Conservation (phyloP, 305 asterid species). For the Fraxinus sp. region DNA sequence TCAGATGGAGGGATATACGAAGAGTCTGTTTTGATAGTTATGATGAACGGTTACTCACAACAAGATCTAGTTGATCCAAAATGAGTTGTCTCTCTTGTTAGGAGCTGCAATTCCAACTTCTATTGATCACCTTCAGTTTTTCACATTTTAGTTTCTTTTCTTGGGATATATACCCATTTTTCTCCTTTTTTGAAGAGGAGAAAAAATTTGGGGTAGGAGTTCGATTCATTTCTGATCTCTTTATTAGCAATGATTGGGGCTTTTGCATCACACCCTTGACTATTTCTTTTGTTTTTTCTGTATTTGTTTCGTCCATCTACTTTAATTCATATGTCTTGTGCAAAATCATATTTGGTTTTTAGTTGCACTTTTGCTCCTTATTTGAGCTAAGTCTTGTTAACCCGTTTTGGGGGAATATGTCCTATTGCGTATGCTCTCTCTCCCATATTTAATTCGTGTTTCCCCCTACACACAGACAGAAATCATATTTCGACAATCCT, state of each 20-base stretch:
- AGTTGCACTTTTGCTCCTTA: background rate
- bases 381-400: background rate
- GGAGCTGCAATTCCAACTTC: background rate
- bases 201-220: background rate
- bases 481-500: background rate
- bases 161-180: background rate
- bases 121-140: background rate
- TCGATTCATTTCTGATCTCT: background rate
- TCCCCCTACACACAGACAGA: background rate
- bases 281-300: background rate
- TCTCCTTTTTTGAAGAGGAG: background rate
- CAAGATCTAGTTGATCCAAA: background rate
- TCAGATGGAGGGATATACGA: background rate
- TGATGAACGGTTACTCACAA: background rate
- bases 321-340: background rate
- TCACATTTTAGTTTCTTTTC: background rate
- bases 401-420: background rate
- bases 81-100: background rate
- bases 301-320: background rate
- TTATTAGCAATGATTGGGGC: background rate
- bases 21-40: background rate
- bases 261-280: background rate
- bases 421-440: background rate
- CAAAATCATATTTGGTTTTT: constrained; percentile 32
- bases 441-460: background rate